phyloP scores from a whole-genome alignment of 257 asterid genomes.

The Oldenlandia corymbosa region DNA sequence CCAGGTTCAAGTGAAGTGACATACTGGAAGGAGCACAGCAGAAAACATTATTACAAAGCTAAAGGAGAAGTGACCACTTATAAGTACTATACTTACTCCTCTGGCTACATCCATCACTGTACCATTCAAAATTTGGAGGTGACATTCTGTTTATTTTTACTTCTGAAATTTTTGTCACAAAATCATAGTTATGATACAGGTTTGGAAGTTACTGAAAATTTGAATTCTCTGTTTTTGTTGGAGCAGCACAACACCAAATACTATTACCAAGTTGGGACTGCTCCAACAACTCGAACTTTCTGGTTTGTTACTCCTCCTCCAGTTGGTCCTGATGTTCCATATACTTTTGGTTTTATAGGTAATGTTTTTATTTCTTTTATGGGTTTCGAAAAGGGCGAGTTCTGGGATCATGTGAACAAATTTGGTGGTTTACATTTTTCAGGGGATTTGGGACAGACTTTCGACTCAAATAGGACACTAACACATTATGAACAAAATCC shows the following conservation, averaged over 20 bases:
- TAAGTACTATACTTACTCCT: slow-evolving; percentile 59
- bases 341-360: slow-evolving; percentile 88
- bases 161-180: neutral
- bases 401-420: too few species aligned
- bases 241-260: slow-evolving; percentile 70
- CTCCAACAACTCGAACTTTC: slow-evolving; percentile 46
- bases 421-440: too few species aligned
- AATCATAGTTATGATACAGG: too few species aligned
- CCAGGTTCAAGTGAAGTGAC: slow-evolving; percentile 51
- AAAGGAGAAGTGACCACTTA: slow-evolving; percentile 43
- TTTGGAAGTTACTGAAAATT: neutral
- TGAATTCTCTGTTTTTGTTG: neutral
- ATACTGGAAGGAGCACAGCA: slow-evolving; percentile 55
- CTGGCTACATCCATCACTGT: slow-evolving; percentile 80
- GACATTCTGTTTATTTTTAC: neutral
- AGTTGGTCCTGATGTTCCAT: slow-evolving; percentile 84
- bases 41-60: slow-evolving; percentile 30
- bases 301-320: slow-evolving; percentile 82
- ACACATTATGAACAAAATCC: slow-evolving; percentile 71
- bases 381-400: too few species aligned
- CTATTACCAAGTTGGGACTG: slow-evolving; percentile 63
- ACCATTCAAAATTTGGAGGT: slow-evolving; percentile 53
- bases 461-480: slow-evolving; percentile 65
- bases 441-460: slow-evolving; percentile 94
- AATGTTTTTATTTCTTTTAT: too few species aligned